Base-by-base conservation (phyloP, 208 protist genomes). In the Crithidia acanthocephali region DNA sequence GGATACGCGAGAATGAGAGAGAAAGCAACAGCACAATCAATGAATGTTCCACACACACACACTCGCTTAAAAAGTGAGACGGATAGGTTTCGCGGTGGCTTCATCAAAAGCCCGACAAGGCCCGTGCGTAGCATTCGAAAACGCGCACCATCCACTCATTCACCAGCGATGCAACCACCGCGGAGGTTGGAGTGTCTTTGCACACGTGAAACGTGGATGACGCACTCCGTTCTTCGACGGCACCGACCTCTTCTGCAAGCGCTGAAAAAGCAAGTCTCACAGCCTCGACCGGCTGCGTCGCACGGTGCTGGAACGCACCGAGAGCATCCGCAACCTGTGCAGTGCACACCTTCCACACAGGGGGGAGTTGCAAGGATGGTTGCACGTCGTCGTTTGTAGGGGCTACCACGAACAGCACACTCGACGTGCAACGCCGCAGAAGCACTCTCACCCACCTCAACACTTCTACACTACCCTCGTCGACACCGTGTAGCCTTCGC, bases 111-210 rank as follows among this genome's bases (percentile, higher is more conserved):
- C 7, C 25, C 7, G 23, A 20, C 50, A 55, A 30, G 30, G 33
- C 16, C 1, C 18, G 30, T 18, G 55, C 48, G 64, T 53, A 55
- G 15, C 32, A 35, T 30, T 68, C 64, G 28, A 59, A 64, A 28
- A 67, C 25, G 23, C 68, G 64, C 2, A 57, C 40, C 18, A 77
- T 32, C 72, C 64, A 77, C 25, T 22, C 64, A 42, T 23, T 15
- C 58, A 77, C 64, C 57, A 72, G 7, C 18, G 55, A 57, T 2
- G 22, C 25, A 9, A 61, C 20, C 22, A 47, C 2, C 30, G 35
- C 44, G 10, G 13, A 28, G 8, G 13, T 18, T 25, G 42, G 44
- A 51, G 56, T 1, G 18, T 56, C 6, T 56, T 28, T n/a, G 60
- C 45, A 11, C 28, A 45, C 0, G 32, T 10, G n/a, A n/a, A n/a